phyloP scores from a whole-genome alignment of 2,329 filamentous ascomycete genomes.

The Fusarium fracticaudum region DNA sequence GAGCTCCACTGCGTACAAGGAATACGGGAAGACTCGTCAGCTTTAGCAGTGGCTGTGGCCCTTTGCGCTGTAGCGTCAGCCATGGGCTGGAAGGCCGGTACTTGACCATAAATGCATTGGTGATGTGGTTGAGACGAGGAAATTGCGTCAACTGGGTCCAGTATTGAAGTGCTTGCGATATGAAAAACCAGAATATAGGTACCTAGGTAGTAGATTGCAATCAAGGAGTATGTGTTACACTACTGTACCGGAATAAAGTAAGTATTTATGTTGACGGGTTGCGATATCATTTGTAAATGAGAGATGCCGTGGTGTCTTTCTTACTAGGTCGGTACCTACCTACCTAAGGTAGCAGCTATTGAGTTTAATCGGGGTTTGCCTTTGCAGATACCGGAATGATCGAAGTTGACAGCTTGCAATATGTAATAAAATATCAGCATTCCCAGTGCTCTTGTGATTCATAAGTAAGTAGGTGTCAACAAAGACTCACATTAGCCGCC shows the following conservation, averaged over 20 bases:
- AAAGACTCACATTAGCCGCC: constrained; percentile 10
- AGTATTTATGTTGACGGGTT: neutral
- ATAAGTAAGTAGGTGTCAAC: neutral
- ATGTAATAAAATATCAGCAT: neutral
- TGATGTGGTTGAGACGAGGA: neutral
- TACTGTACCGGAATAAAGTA: neutral
- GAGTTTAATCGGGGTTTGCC: neutral
- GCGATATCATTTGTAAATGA: neutral
- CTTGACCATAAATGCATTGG: neutral
- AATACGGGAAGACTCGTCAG: constrained; percentile 36
- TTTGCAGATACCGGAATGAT: neutral
- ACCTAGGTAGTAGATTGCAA: neutral
- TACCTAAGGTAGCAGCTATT: neutral
- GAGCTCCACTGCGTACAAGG: constrained; percentile 7
- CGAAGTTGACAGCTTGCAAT: neutral
- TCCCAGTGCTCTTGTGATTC: neutral
- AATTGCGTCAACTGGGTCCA: neutral
- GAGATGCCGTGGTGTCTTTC: neutral
- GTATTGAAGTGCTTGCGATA: neutral
- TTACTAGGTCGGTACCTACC: neutral
- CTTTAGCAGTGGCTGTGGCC: constrained; percentile 23
- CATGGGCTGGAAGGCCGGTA: neutral
- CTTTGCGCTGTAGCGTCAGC: constrained; percentile 18
- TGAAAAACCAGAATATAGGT: neutral
- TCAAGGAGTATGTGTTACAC: constrained; percentile 3